phyloP scores from a whole-genome alignment of 768 basidiomycete species.

The Tricholoma flavovirens region DNA sequence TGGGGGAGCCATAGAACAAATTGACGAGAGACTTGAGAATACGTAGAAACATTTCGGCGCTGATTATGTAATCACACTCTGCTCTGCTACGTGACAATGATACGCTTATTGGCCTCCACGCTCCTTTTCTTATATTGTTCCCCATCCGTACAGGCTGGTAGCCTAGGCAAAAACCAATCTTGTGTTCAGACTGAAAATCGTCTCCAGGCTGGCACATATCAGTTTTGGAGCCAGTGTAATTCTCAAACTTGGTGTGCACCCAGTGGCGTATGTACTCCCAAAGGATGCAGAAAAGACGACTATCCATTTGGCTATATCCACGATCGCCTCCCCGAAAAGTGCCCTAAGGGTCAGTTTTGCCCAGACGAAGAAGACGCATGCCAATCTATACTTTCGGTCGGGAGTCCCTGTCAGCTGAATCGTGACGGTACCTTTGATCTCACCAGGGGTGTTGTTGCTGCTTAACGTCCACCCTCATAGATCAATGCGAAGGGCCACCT shows the following conservation, averaged over 20 bases:
- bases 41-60: constrained; percentile 22
- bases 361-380: constrained; percentile 79
- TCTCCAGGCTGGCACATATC: constrained; percentile 70
- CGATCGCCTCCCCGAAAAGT: constrained; percentile 51
- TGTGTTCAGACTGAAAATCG: constrained; percentile 57
- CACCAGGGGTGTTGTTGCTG: not conserved
- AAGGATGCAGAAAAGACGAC: constrained; percentile 70
- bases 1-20: constrained; percentile 21
- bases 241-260: constrained; percentile 59
- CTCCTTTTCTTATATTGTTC: constrained; percentile 47
- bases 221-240: constrained; percentile 77
- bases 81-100: constrained; percentile 2
- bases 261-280: constrained; percentile 49
- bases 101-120: constrained; percentile 34
- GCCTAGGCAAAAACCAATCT: constrained; percentile 33
- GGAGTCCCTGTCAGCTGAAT: constrained; percentile 75
- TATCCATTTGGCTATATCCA: constrained; percentile 66
- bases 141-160: constrained; percentile 41
- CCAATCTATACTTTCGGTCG: constrained; percentile 52
- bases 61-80: constrained; percentile 1
- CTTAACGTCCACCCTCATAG: constrained; percentile 30
- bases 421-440: constrained; percentile 61
- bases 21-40: constrained; percentile 27
- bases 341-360: constrained; percentile 63
- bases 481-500: constrained; percentile 69